These are phyloP conservation scores for Penicillium riverlandense DNA, from an alignment of 495 filamentous ascomycete species.

Conservation along the genomic window DNA sequence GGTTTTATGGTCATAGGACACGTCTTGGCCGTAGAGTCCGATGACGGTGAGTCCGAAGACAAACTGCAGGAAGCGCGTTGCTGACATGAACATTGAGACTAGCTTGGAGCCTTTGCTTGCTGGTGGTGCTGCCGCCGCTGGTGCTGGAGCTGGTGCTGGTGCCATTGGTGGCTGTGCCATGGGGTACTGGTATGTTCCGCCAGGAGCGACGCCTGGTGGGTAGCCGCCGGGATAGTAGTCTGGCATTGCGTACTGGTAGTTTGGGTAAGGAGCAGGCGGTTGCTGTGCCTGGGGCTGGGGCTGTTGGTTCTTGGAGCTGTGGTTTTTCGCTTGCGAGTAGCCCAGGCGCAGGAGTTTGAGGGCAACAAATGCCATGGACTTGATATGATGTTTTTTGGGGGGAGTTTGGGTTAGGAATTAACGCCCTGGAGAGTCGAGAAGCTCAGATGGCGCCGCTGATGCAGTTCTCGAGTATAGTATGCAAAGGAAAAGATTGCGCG, in stretches of 20 bases:
- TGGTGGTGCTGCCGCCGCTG: slow-evolving; percentile 4
- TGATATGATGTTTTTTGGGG: slow-evolving; percentile 1
- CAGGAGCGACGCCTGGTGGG: slow-evolving; percentile 12
- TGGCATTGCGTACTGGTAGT: slow-evolving; percentile 4
- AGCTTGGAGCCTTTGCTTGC: slow-evolving; percentile 8
- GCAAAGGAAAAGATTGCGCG: no score
- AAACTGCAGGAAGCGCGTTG: slow-evolving; percentile 64
- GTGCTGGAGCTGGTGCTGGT: slow-evolving; percentile 3
- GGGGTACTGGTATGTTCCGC: slow-evolving; percentile 9
- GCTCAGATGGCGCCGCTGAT: slow-evolving; percentile 1
- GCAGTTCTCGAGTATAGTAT: not conserved
- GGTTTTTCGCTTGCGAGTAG: slow-evolving; percentile 24
- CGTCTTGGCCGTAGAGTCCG: slow-evolving; percentile 70
- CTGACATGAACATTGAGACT: slow-evolving; percentile 15
- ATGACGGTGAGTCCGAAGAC: slow-evolving; percentile 66
- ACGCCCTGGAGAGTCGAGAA: not conserved
- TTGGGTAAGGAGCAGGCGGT: slow-evolving; percentile 1
- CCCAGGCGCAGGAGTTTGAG: slow-evolving; percentile 23
- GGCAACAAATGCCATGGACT: slow-evolving; percentile 24
- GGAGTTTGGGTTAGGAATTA: not conserved
- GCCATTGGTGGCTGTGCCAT: not conserved
- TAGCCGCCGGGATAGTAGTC: slow-evolving; percentile 6
- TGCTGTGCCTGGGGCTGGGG: slow-evolving; percentile 14
- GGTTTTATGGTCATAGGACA: slow-evolving; percentile 49
- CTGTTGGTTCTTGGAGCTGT: slow-evolving; percentile 22